These are phyloP conservation scores for Leccinum sublutescens DNA, from an alignment of 768 basidiomycete species.

Conservation along the genomic window DNA sequence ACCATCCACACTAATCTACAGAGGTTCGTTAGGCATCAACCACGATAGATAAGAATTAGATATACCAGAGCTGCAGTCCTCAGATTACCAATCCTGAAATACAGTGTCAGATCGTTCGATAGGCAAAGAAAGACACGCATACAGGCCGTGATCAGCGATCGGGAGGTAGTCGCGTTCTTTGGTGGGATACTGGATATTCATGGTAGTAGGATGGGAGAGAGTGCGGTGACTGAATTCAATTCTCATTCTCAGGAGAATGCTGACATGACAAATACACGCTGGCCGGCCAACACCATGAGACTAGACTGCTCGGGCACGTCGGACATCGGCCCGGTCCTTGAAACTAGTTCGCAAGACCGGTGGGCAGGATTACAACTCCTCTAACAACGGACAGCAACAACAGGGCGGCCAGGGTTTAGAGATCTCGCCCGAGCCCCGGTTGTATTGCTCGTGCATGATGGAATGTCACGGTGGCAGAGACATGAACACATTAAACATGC, in stretches of 20 bases:
- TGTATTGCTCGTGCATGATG: too few species aligned
- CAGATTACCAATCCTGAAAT: slow-evolving; percentile 73
- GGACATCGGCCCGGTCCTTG: background rate
- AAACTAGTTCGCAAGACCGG: too few species aligned
- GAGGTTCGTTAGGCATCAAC: slow-evolving; percentile 4
- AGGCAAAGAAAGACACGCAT: slow-evolving; percentile 25
- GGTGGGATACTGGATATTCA: slow-evolving; percentile 53
- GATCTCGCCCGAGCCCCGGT: too few species aligned
- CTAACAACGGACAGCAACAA: too few species aligned
- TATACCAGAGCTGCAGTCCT: slow-evolving; percentile 73
- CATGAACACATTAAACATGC: too few species aligned
- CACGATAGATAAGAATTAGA: slow-evolving; percentile 3
- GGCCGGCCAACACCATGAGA: background rate
- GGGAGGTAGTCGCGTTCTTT: slow-evolving; percentile 65
- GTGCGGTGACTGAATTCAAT: background rate
- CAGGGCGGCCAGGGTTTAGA: too few species aligned
- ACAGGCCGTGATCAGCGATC: slow-evolving; percentile 82
- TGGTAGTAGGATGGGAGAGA: slow-evolving; percentile 13
- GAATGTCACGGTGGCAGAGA: too few species aligned
- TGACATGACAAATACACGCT: slow-evolving; percentile 5
- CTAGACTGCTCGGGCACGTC: background rate
- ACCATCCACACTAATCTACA: slow-evolving; percentile 71
- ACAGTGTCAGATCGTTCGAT: slow-evolving; percentile 11
- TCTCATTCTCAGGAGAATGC: slow-evolving; percentile 4
- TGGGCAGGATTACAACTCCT: too few species aligned